Base-by-base conservation (phyloP, 805 yeast genomes). In the Schwanniomyces vanrijiae region DNA sequence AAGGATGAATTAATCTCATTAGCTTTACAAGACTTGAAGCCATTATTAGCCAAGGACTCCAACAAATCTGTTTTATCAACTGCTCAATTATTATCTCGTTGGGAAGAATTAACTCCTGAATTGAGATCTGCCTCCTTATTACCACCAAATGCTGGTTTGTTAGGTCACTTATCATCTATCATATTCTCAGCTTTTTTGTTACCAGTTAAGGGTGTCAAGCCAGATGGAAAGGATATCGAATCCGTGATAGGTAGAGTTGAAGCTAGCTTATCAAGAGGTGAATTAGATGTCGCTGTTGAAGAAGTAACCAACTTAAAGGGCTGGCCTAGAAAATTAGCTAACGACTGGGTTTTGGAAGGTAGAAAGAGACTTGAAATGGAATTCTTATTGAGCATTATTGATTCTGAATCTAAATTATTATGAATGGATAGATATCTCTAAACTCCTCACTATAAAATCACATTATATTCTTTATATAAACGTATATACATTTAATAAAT, bases 121-220 rank as follows among this genome's bases (percentile, higher is more conserved):
- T 81, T 94, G 62, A 84, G 96, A 66, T 82, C 90, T 25, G 91
- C 95, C 6, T 83, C 97, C 4, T 72, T 94, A 56, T 80, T 91
- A 51, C 97, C 98, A 46, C 96, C 95, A 56, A 88, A 92, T 61
- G 96, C 99, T 21, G 99, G 99, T 61, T 79, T 94, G 45, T 80
- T 92, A 57, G 98, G 97, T 25, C 97, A 94, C 67, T 65, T 90
- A 37, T 79, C 95, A 5, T 91, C 98, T 14, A 75, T 78, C 54
- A 46, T 90, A 7, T 87, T 91, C 62, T 86, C 96, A 29, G 81
- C 79, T 56, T 76, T 91, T 50, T 77, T 92, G 59, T 77, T 89
- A 58, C 76, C 86, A 24, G 94, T 90, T 64, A 74, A 80, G 50
- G 98, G 98, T 39, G 70, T 81, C 48, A 71, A 69, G 58, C 90